These are phyloP conservation scores for Quercus robur DNA, from an alignment of 306 rosid genomes.

Conservation along the genomic window DNA sequence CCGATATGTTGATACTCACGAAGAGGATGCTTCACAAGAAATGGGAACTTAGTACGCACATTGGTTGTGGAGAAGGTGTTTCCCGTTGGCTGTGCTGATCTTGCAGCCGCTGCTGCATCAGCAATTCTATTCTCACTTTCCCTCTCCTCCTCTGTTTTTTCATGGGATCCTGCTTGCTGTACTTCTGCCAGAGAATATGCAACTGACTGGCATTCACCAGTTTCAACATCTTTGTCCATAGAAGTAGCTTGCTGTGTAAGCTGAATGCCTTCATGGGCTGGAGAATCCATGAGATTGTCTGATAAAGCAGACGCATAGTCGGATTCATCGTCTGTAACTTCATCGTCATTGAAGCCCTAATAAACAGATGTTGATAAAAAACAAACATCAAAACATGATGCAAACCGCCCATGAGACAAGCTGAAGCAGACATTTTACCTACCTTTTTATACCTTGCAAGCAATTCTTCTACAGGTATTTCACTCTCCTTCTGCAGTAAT, in stretches of 20 bases:
- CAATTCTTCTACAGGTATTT: slow-evolving; percentile 80
- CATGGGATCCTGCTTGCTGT: slow-evolving; percentile 31
- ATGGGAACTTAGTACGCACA: slow-evolving; percentile 94
- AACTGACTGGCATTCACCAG: slow-evolving; percentile 34
- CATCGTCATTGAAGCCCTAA: slow-evolving; percentile 48
- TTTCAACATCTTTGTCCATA: slow-evolving; percentile 51
- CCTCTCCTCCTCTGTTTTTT: slow-evolving; percentile 44
- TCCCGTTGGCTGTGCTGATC: slow-evolving; percentile 99
- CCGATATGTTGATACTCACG: slow-evolving; percentile 99
- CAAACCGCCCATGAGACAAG: slow-evolving; percentile 22
- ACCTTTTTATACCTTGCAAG: slow-evolving; percentile 97
- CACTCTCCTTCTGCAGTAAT: slow-evolving; percentile 87
- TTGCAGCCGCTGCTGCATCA: slow-evolving; percentile 99
- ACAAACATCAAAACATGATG: slow-evolving; percentile 10
- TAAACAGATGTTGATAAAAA: slow-evolving; percentile 17
- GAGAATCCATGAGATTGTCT: slow-evolving; percentile 48
- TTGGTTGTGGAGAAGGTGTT: slow-evolving; percentile 96
- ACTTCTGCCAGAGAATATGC: slow-evolving; percentile 47
- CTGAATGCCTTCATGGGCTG: slow-evolving; percentile 43
- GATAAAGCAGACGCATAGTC: slow-evolving; percentile 69
- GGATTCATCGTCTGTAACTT: slow-evolving; percentile 49
- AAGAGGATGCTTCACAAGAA: slow-evolving; percentile 82
- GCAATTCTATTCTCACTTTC: slow-evolving; percentile 81
- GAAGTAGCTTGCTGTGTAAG: slow-evolving; percentile 36
- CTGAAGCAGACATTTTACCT: slow-evolving; percentile 31